A percentile compares a stretch with the other conserved stretches of the same genome.
Conservation (phyloP, 2,329 filamentous ascomycete species). For the Huntiella moniliformis region DNA sequence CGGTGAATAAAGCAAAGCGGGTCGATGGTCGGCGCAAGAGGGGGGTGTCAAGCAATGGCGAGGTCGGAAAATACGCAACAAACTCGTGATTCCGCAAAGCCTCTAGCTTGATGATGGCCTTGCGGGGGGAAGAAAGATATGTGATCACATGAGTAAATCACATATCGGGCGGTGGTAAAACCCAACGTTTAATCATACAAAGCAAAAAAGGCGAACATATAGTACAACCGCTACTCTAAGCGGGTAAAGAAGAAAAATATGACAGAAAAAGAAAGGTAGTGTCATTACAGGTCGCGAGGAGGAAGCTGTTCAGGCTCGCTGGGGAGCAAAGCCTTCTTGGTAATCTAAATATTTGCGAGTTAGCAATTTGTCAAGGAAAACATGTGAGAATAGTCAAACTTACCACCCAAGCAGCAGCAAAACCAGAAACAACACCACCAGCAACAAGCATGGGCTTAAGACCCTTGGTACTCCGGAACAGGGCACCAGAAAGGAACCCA, state of each 20-base stretch:
- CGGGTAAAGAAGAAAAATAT: slow-evolving; percentile 1
- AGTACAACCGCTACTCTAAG: slow-evolving; percentile 9
- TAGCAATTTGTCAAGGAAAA: neutral
- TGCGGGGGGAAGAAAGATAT: neutral
- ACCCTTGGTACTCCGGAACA: slow-evolving; percentile 93
- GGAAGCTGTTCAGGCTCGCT: slow-evolving; percentile 7
- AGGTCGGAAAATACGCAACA: no score
- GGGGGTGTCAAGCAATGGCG: no score
- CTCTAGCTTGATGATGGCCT: no score
- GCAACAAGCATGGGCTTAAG: slow-evolving; percentile 87
- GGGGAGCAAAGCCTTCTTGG: slow-evolving; percentile 12
- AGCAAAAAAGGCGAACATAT: slow-evolving; percentile 18
- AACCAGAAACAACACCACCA: slow-evolving; percentile 66
- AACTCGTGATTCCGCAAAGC: no score
- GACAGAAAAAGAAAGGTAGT: neutral
- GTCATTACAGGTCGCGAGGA: slow-evolving; percentile 11
- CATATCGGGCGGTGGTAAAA: neutral
- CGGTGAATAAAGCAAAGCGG: neutral
- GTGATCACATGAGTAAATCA: neutral
- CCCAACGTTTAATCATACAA: slow-evolving; percentile 10
- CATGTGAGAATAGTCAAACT: slow-evolving; percentile 21
- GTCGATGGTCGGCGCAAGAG: neutral
- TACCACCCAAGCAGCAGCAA: slow-evolving; percentile 84
- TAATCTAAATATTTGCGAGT: slow-evolving; percentile 10
- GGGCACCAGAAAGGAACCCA: slow-evolving; percentile 71